Evolutionary conservation across 352 stramenopile genomes (phyloP).

Genomic region (Phytopythium kandeliae): DNA sequence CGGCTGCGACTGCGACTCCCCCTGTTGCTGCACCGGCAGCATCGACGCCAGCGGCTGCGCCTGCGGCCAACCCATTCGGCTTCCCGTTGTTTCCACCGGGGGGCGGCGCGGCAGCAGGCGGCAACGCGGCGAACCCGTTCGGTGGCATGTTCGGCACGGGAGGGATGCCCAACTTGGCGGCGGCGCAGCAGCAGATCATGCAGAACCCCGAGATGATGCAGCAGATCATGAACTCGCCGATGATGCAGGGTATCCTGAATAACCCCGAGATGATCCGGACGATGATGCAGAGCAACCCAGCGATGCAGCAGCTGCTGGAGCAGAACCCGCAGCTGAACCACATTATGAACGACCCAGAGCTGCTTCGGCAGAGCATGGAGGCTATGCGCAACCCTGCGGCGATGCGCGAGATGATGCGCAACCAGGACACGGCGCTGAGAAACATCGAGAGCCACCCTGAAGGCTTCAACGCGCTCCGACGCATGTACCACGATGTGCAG

Average conservation of each 20-base stretch:
- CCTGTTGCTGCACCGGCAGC: conserved; percentile 14
- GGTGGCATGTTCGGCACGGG: conserved; percentile 38
- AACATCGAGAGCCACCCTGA: conserved; percentile 97
- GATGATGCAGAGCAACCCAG: conserved; percentile 96
- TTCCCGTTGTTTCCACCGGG: conserved; percentile 40
- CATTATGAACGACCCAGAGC: conserved; percentile 93
- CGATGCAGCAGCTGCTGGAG: conserved; percentile 94
- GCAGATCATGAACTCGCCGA: conserved; percentile 87
- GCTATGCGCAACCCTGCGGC: conserved; percentile 95
- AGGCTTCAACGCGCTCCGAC: conserved; percentile 95
- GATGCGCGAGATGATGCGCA: conserved; percentile 97
- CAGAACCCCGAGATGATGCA: conserved; percentile 86
- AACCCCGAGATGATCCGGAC: conserved; percentile 95
- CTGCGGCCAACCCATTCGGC: conserved; percentile 40
- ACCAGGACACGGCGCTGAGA: conserved; percentile 95
- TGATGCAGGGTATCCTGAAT: conserved; percentile 92
- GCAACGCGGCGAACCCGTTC: conserved; percentile 41
- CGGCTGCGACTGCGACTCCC: conserved; percentile 11
- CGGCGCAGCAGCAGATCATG: conserved; percentile 88
- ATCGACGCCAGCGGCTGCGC: conserved; percentile 6
- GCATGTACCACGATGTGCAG: conserved; percentile 94
- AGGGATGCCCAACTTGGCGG: conserved; percentile 57
- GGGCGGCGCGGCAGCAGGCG: conserved; percentile 8
- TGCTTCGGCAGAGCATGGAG: conserved; percentile 94
- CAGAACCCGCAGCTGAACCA: conserved; percentile 95